A percentile compares a stretch with the other conserved stretches of the same genome.
These are phyloP conservation scores for Gnomoniopsis sp. DNA, from an alignment of 2,329 filamentous ascomycete genomes.

Conservation along the genomic window DNA sequence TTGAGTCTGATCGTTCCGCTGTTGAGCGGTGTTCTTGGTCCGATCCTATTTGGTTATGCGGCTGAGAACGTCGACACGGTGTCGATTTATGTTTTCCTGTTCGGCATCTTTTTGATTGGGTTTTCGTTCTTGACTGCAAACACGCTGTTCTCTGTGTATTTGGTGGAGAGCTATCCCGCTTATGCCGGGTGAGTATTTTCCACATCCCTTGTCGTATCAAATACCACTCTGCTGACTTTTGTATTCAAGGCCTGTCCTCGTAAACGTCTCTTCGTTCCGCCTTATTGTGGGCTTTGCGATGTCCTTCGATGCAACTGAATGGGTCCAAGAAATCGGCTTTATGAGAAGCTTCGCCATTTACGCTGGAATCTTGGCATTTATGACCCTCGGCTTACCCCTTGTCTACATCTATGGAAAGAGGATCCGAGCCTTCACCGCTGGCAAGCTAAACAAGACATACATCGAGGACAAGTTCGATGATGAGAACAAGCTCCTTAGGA, in stretches of 20 bases:
- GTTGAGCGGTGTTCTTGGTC: conserved; percentile 20
- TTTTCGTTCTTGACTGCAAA: conserved; percentile 21
- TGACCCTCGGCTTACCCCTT: conserved; percentile 16
- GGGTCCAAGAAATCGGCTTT: conserved; percentile 20
- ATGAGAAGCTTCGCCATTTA: conserved; percentile 19
- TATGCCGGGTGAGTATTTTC: conserved; percentile 21
- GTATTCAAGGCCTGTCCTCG: conserved; percentile 20
- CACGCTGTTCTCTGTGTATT: conserved; percentile 23
- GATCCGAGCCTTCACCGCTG: conserved; percentile 14
- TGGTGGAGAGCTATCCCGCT: conserved; percentile 26
- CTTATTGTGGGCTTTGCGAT: conserved; percentile 22
- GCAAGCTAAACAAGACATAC: conserved; percentile 7
- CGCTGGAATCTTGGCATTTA: conserved; percentile 10
- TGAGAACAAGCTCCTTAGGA: background rate
- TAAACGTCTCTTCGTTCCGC: conserved; percentile 22
- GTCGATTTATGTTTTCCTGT: conserved; percentile 20
- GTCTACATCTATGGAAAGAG: conserved; percentile 21
- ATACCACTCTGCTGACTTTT: background rate
- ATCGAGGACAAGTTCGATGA: background rate
- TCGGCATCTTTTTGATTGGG: conserved; percentile 23
- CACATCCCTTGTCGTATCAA: background rate
- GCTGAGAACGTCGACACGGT: conserved; percentile 19
- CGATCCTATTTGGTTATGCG: conserved; percentile 24
- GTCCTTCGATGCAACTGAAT: conserved; percentile 20
- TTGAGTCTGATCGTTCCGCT: conserved; percentile 25